Evolutionary conservation across 495 filamentous ascomycete genomes (phyloP).

Genomic region (Rhizodiscina lignyota): DNA sequence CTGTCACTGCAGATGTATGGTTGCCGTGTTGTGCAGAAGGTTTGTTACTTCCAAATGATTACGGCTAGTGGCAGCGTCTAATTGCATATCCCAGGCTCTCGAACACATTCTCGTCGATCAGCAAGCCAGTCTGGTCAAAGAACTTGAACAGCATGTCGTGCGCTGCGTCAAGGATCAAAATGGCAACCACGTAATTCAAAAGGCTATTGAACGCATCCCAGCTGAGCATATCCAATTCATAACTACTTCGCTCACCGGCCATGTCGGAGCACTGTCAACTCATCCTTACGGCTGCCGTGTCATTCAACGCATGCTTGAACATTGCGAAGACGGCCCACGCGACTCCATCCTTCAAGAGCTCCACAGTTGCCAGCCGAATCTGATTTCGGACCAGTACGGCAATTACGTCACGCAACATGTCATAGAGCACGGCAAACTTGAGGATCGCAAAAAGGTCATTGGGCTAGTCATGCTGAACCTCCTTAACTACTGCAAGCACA

Average conservation of each 20-base stretch:
- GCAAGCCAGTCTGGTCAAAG: slow-evolving; percentile 68
- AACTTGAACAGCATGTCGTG: slow-evolving; percentile 64
- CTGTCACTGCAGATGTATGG: slow-evolving; percentile 87
- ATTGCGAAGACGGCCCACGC: slow-evolving; percentile 58
- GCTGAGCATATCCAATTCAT: slow-evolving; percentile 74
- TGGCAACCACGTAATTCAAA: slow-evolving; percentile 94
- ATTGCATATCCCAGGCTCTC: slow-evolving; percentile 73
- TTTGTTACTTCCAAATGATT: slow-evolving; percentile 23
- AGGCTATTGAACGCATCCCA: slow-evolving; percentile 77
- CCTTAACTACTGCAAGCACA: slow-evolving; percentile 72
- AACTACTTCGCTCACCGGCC: slow-evolving; percentile 65
- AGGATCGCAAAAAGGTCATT: slow-evolving; percentile 61
- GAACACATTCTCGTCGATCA: slow-evolving; percentile 86
- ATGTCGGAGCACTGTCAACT: slow-evolving; percentile 60
- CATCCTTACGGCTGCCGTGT: slow-evolving; percentile 88
- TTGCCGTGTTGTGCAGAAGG: slow-evolving; percentile 92
- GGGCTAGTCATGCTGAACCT: slow-evolving; percentile 52
- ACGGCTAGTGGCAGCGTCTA: too few relatives aligned
- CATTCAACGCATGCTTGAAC: slow-evolving; percentile 82
- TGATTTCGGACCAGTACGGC: slow-evolving; percentile 82
- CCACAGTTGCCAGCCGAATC: slow-evolving; percentile 46
- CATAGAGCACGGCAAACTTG: slow-evolving; percentile 62
- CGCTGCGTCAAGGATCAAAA: slow-evolving; percentile 79
- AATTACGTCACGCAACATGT: slow-evolving; percentile 97
- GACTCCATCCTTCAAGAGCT: slow-evolving; percentile 61